Conservation (phyloP, 768 basidiomycete species). For the Trametes punicea region DNA sequence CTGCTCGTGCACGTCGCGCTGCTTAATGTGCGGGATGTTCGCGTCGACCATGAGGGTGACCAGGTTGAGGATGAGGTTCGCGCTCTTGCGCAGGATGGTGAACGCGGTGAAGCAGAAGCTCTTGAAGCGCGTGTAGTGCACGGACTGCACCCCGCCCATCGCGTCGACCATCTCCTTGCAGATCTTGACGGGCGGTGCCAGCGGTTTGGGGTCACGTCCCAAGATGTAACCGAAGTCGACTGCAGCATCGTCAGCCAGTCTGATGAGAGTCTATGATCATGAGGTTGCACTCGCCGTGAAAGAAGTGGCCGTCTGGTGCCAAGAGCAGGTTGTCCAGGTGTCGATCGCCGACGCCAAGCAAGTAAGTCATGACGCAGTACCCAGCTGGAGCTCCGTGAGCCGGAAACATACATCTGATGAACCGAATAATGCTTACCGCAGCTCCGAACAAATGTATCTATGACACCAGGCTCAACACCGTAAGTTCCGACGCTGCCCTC, state of each 20-base stretch:
- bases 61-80: slow-evolving; percentile 94
- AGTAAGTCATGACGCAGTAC: slow-evolving; percentile 95
- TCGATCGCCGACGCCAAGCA: slow-evolving; percentile 95
- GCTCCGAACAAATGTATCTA: slow-evolving; percentile 95
- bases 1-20: slow-evolving; percentile 81
- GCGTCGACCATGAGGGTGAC: slow-evolving; percentile 97
- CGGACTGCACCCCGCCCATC: slow-evolving; percentile 95
- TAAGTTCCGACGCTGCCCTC: slow-evolving; percentile 93
- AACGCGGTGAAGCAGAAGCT: slow-evolving; percentile 98
- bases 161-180: slow-evolving; percentile 99
- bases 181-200: slow-evolving; percentile 96
- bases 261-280: background rate
- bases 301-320: slow-evolving; percentile 95
- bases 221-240: slow-evolving; percentile 99
- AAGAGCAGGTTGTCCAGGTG: slow-evolving; percentile 94
- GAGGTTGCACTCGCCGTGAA: slow-evolving; percentile 64
- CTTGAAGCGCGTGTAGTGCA: slow-evolving; percentile 97
- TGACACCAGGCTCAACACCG: slow-evolving; percentile 90
- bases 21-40: slow-evolving; percentile 96
- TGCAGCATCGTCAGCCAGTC: slow-evolving; percentile 37
- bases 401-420: background rate
- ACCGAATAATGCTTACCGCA: slow-evolving; percentile 67
- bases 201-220: slow-evolving; percentile 95
- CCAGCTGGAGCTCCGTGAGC: slow-evolving; percentile 60
- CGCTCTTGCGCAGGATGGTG: slow-evolving; percentile 91